These are phyloP conservation scores for Penicillium olsonii DNA, from an alignment of 2,329 filamentous ascomycete species.

Conservation along the genomic window DNA sequence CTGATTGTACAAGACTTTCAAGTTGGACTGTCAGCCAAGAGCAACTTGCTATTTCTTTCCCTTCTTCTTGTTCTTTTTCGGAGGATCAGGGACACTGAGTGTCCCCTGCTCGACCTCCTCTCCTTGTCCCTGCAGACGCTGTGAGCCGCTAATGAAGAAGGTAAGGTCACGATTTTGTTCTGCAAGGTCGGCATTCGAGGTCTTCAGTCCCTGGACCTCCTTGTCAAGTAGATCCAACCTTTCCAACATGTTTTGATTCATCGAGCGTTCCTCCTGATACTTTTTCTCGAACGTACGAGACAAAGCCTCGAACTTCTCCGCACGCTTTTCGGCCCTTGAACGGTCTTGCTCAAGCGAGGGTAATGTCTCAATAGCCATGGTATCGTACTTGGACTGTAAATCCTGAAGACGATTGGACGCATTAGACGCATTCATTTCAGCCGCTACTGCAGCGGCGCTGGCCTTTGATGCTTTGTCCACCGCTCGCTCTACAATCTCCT, in stretches of 20 bases:
- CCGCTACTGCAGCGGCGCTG: constrained; percentile 51
- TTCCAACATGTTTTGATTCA: constrained; percentile 77
- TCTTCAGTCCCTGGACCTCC: constrained; percentile 59
- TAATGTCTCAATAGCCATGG: constrained; percentile 59
- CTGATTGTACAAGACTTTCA: not conserved
- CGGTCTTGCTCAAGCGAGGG: constrained; percentile 72
- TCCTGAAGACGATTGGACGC: constrained; percentile 57
- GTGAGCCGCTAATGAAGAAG: constrained; percentile 82
- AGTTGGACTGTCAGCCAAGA: too few relatives aligned
- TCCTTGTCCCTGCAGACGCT: constrained; percentile 71
- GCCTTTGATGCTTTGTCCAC: constrained; percentile 85
- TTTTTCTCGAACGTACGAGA: constrained; percentile 74
- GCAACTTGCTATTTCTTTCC: constrained; percentile 23
- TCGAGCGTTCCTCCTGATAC: constrained; percentile 81
- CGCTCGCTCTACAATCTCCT: constrained; percentile 85
- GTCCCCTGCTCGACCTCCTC: constrained; percentile 77
- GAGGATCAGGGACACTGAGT: constrained; percentile 62
- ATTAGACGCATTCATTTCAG: constrained; percentile 66
- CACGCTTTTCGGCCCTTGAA: constrained; percentile 66
- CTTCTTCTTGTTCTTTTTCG: constrained; percentile 50
- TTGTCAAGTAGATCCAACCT: constrained; percentile 68
- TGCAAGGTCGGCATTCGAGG: constrained; percentile 69
- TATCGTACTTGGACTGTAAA: constrained; percentile 59
- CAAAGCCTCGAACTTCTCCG: constrained; percentile 71
- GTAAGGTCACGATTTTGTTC: constrained; percentile 85